Evolutionary conservation across 306 rosid species (phyloP), one percentile per base, ranked within the genome.

Genomic region (Ammopiptanthus mongolicus): DNA sequence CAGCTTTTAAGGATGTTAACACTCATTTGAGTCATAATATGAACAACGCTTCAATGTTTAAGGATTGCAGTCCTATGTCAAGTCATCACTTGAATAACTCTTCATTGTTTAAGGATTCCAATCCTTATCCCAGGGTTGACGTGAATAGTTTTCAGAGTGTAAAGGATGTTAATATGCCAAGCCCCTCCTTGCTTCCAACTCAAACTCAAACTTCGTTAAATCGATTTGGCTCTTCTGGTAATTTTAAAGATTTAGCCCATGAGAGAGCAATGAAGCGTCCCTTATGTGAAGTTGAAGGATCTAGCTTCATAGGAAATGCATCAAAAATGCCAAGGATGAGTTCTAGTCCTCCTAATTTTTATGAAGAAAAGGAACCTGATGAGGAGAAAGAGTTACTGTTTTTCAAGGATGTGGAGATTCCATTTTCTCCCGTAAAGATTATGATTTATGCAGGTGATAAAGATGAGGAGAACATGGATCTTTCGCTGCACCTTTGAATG

Each of bases 401-500:
- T 69, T 81, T 64, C n/a, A 73, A 77, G 44, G 83, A 80, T 73
- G 28, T 0, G 13, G 21, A 39, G 29, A 44, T 70, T 12, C 25
- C 31, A 50, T 10, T 14, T 36, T 17, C 56, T 71, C 72, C 58
- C 11, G 53, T 47, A 9, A 65, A 34, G 51, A 71, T 19, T 22
- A 22, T 65, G 72, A 22, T 3, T 39, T 60, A 71, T 76, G 64
- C 22, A 5, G 22, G 70, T 3, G 50, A 69, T 3, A 58, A 66
- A 3, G 48, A 21, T 17, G 56, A 71, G 39, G 59, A 71, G 0
- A 23, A 58, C 46, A 18, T 84, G 25, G 87, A 85, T 79, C 83
- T 82, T 37, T 74, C 78, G 0, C 84, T 85, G 9, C 84, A 72
- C 57, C 86, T 89, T 11, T 87, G 78, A 79, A 71, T 63, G 1